A percentile compares a stretch with the other conserved stretches of the same genome.
These are phyloP conservation scores for Cordyceps farinosa DNA, from an alignment of 2,329 filamentous ascomycete species.

Conservation along the genomic window DNA sequence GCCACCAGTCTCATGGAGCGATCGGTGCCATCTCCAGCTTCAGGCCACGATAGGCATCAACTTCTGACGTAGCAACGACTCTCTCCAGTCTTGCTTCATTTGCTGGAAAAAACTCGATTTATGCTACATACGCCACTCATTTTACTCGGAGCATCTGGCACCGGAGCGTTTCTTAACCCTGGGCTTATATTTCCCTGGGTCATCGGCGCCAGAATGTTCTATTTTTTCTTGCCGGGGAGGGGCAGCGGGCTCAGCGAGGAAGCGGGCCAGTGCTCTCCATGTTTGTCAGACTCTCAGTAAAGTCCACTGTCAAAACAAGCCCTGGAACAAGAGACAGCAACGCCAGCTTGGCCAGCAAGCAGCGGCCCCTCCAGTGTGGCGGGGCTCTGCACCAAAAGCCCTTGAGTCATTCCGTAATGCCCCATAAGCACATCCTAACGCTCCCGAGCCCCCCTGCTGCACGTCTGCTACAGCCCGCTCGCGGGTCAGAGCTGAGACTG, in stretches of 20 bases:
- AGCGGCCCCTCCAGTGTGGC: not conserved
- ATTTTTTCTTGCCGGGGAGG: not conserved
- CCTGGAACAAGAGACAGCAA: not conserved
- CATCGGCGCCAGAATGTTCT: conserved; percentile 13
- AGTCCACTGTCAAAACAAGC: not conserved
- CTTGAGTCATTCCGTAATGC: conserved; percentile 18
- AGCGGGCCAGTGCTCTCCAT: not conserved
- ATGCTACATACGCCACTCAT: conserved; percentile 2
- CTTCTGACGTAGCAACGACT: not conserved
- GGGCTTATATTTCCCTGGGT: not conserved
- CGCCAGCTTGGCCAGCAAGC: too few relatives aligned
- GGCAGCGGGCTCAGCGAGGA: not conserved
- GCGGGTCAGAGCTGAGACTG: not conserved
- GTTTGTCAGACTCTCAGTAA: not conserved
- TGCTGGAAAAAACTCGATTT: not conserved
- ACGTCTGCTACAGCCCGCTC: not conserved
- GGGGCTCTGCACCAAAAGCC: not conserved
- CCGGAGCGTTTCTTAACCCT: not conserved
- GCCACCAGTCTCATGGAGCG: not conserved
- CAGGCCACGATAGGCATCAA: not conserved
- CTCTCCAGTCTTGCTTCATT: not conserved
- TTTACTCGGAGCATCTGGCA: not conserved
- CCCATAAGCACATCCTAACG: conserved; percentile 15
- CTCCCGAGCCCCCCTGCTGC: conserved; percentile 14
- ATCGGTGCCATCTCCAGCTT: not conserved